phyloP scores from a whole-genome alignment of 768 basidiomycete species.

The Amanita pallidorosea region DNA sequence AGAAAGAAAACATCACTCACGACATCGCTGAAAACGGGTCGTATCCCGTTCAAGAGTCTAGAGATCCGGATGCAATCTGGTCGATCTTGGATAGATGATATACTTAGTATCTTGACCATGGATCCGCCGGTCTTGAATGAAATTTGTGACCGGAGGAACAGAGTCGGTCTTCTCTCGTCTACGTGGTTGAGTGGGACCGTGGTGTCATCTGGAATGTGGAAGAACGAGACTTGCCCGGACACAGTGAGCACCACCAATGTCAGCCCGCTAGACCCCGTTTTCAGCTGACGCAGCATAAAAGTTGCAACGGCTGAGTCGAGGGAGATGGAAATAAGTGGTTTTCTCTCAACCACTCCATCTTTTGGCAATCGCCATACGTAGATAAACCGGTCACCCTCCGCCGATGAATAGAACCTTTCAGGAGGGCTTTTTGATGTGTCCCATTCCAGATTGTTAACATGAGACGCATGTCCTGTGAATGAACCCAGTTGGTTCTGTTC shows the following conservation, averaged over 20 bases:
- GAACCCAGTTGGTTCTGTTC: constrained; percentile 32
- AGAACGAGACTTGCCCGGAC: constrained; percentile 49
- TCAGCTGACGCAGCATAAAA: constrained; percentile 22
- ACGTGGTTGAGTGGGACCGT: constrained; percentile 23
- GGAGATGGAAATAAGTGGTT: constrained; percentile 46
- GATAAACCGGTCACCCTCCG: constrained; percentile 51
- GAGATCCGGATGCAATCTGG: constrained; percentile 39
- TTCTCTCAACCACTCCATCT: constrained; percentile 31
- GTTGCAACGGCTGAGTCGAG: constrained; percentile 53
- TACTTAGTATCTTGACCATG: constrained; percentile 30
- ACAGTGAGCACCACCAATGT: constrained; percentile 44
- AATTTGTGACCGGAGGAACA: constrained; percentile 40
- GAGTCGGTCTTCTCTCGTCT: constrained; percentile 35
- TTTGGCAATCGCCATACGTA: constrained; percentile 50
- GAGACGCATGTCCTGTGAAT: constrained; percentile 59
- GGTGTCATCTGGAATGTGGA: constrained; percentile 39
- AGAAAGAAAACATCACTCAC: constrained; percentile 28
- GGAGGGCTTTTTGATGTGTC: constrained; percentile 27
- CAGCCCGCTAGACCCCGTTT: constrained; percentile 10
- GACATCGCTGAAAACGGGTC: constrained; percentile 47
- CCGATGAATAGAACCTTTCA: constrained; percentile 45
- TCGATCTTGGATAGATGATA: constrained; percentile 31
- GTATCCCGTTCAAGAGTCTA: constrained; percentile 42
- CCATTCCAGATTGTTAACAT: constrained; percentile 43
- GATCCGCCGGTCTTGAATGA: constrained; percentile 26